phyloP scores from a whole-genome alignment of 225 moss, liverwort and hornwort species.

The Thuidium tamariscinum region DNA sequence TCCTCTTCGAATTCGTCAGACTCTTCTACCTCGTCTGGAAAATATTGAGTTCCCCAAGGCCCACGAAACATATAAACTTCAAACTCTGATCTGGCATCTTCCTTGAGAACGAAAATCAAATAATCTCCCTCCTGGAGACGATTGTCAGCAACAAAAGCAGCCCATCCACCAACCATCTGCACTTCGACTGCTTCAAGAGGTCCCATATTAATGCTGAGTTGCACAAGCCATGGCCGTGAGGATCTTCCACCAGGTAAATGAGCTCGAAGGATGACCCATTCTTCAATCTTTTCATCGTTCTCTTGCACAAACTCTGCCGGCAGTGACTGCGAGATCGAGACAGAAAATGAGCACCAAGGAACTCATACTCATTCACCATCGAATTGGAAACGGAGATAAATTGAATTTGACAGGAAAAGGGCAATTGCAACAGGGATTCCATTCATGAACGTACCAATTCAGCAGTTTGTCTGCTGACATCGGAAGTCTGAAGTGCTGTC shows the following conservation, averaged over 20 bases:
- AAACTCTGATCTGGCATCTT: neutral
- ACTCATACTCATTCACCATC: neutral
- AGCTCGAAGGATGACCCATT: neutral
- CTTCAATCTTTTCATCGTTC: neutral
- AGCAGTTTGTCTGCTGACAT: too few relatives aligned
- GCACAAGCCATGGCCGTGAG: neutral
- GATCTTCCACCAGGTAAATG: neutral
- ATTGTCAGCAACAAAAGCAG: neutral
- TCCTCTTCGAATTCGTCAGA: neutral
- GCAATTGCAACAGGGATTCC: too few relatives aligned
- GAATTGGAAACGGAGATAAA: too few relatives aligned
- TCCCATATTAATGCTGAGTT: neutral
- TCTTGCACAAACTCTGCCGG: neutral
- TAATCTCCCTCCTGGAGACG: neutral
- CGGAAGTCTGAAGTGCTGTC: too few relatives aligned
- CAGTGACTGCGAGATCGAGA: neutral
- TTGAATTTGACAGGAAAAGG: neutral
- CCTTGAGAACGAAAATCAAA: neutral
- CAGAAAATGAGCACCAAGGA: neutral
- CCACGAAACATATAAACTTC: neutral
- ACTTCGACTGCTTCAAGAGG: neutral
- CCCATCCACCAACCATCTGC: neutral
- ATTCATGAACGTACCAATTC: neutral
- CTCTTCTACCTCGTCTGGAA: neutral
- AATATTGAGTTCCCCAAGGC: neutral